These are phyloP conservation scores for Tylopilus sp. DNA, from an alignment of 1,284 basidiomycete genomes.

Conservation along the genomic window DNA sequence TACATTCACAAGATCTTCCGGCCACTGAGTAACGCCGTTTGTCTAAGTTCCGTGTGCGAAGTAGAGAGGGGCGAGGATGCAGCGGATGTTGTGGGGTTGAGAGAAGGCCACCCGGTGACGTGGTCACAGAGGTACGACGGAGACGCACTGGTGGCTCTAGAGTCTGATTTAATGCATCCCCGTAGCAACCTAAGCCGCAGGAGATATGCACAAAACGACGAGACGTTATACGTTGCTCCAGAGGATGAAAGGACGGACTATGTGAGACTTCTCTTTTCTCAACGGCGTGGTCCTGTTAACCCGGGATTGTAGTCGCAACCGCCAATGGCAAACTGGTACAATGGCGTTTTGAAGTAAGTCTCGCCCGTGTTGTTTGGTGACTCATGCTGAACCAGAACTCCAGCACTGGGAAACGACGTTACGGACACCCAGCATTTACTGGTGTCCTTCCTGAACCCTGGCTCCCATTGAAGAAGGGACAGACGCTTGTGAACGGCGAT, in stretches of 20 bases:
- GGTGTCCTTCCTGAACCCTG: constrained; percentile 87
- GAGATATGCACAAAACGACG: constrained; percentile 89
- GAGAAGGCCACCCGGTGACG: constrained; percentile 77
- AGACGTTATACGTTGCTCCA: constrained; percentile 90
- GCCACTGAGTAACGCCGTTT: constrained; percentile 81
- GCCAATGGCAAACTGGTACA: constrained; percentile 91
- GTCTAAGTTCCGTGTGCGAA: constrained; percentile 81
- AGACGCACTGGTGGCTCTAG: neutral
- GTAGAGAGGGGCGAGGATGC: constrained; percentile 82
- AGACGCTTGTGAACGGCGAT: constrained; percentile 59
- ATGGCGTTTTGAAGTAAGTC: constrained; percentile 81
- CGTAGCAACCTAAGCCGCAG: constrained; percentile 75
- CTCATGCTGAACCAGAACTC: constrained; percentile 1
- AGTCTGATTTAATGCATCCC: constrained; percentile 8
- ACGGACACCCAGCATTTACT: constrained; percentile 87
- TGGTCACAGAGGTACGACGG: constrained; percentile 73
- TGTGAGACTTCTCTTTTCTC: constrained; percentile 40
- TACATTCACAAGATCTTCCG: constrained; percentile 67
- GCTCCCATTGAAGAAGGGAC: constrained; percentile 81
- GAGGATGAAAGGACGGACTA: constrained; percentile 90
- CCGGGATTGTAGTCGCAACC: constrained; percentile 69
- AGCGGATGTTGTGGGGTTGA: constrained; percentile 67
- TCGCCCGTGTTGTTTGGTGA: neutral
- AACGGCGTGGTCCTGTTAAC: constrained; percentile 7
- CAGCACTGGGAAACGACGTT: constrained; percentile 81